Evolutionary conservation across 768 basidiomycete genomes (phyloP).

Genomic region (Termitomyces sp.): DNA sequence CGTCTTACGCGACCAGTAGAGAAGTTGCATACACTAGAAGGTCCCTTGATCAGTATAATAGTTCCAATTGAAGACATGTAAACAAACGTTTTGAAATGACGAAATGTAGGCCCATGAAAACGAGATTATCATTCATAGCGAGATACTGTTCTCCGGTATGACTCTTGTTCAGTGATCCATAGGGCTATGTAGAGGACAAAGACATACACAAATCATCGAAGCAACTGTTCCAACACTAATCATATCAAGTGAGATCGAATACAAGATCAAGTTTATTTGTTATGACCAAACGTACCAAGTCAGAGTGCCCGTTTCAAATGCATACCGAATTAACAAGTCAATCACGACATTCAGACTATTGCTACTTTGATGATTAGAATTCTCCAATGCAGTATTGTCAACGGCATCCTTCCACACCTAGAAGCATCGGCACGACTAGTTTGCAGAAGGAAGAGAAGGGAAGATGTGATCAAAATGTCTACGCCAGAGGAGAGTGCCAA

Average conservation of each 20-base stretch:
- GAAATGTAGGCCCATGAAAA: constrained; percentile 41
- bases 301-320: constrained; percentile 38
- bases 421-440: constrained; percentile 26
- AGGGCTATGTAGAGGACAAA: not conserved
- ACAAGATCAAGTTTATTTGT: not conserved
- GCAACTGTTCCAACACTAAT: constrained; percentile 9
- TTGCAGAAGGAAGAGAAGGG: constrained; percentile 31
- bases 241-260: not conserved
- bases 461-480: constrained; percentile 34
- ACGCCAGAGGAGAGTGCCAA: constrained; percentile 37
- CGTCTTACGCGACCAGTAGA: constrained; percentile 1
- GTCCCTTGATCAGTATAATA: not conserved
- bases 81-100: constrained; percentile 36
- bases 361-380: not conserved
- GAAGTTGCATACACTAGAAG: constrained; percentile 21
- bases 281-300: constrained; percentile 31
- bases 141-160: not conserved
- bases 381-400: no score
- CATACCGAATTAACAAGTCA: constrained; percentile 21
- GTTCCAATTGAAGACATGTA: no score
- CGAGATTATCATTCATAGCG: constrained; percentile 22
- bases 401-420: constrained; percentile 18
- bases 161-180: not conserved
- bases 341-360: constrained; percentile 4
- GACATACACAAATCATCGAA: constrained; percentile 11